These are phyloP conservation scores for Cytospora schulzeri DNA, from an alignment of 2,329 filamentous ascomycete species.

Conservation along the genomic window DNA sequence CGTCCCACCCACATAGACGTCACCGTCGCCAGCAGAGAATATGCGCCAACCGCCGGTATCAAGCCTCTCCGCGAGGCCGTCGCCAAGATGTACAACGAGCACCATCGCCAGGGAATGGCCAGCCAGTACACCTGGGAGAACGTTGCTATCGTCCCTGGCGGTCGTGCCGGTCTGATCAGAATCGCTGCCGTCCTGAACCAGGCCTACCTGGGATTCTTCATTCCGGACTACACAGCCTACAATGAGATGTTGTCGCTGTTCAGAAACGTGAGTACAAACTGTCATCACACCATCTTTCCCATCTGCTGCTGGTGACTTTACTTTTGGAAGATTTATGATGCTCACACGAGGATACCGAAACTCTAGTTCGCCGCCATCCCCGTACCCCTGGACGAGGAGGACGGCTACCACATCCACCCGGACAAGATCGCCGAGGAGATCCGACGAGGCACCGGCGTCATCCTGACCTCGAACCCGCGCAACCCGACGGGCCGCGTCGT, in stretches of 20 bases:
- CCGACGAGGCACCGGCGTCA: constrained; percentile 80
- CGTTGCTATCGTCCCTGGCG: constrained; percentile 92
- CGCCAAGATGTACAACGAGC: constrained; percentile 88
- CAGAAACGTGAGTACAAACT: constrained; percentile 78
- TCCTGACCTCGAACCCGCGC: constrained; percentile 91
- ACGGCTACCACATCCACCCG: constrained; percentile 90
- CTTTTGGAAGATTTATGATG: not conserved
- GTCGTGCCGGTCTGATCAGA: constrained; percentile 87
- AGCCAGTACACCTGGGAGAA: constrained; percentile 97
- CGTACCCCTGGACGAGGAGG: constrained; percentile 79
- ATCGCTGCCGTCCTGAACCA: constrained; percentile 94
- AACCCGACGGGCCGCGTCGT: constrained; percentile 93
- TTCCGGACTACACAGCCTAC: constrained; percentile 93
- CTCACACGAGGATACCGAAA: not conserved
- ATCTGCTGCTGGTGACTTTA: constrained; percentile 13
- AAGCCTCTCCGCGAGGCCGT: constrained; percentile 87
- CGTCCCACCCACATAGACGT: constrained; percentile 79
- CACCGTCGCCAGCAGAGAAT: constrained; percentile 78
- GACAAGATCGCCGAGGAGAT: constrained; percentile 94
- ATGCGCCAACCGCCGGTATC: constrained; percentile 92
- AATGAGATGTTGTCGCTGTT: constrained; percentile 96
- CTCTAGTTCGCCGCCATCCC: constrained; percentile 79
- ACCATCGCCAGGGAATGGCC: constrained; percentile 83
- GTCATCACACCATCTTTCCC: too few relatives aligned
- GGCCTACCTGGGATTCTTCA: constrained; percentile 90